These are phyloP conservation scores for Citrus reticulata DNA, from an alignment of 345 rosid genomes.

Conservation along the genomic window DNA sequence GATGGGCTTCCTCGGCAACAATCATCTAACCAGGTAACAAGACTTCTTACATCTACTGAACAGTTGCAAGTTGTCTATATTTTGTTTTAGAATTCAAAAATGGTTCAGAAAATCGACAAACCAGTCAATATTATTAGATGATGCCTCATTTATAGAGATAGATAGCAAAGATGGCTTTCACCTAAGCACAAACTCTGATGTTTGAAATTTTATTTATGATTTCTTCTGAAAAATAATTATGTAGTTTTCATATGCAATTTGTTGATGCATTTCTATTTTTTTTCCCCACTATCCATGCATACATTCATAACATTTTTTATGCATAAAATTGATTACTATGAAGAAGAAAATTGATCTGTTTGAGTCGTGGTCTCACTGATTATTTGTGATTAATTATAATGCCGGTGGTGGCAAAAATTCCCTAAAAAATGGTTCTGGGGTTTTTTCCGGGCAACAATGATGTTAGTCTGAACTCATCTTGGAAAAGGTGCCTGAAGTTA, in stretches of 20 bases:
- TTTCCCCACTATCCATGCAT: background rate
- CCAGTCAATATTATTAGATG: background rate
- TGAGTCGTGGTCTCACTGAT: background rate
- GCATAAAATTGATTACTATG: background rate
- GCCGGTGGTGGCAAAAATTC: background rate
- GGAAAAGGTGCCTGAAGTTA: background rate
- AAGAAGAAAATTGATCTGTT: background rate
- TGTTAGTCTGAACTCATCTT: background rate
- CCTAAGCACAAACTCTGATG: background rate
- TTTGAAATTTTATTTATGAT: background rate
- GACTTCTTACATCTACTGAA: background rate
- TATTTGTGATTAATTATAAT: background rate
- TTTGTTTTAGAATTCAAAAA: background rate
- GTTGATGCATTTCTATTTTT: background rate
- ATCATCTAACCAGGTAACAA: slow-evolving; percentile 47
- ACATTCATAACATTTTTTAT: background rate
- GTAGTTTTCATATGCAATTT: background rate
- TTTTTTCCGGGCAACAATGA: background rate
- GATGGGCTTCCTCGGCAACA: slow-evolving; percentile 80
- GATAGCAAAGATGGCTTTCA: background rate
- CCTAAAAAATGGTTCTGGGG: background rate
- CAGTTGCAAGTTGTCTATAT: background rate
- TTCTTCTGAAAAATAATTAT: background rate
- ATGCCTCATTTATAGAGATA: background rate
- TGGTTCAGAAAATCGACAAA: background rate